phyloP scores from a whole-genome alignment of 1,284 basidiomycete species.

The Fomitopsis betulina region DNA sequence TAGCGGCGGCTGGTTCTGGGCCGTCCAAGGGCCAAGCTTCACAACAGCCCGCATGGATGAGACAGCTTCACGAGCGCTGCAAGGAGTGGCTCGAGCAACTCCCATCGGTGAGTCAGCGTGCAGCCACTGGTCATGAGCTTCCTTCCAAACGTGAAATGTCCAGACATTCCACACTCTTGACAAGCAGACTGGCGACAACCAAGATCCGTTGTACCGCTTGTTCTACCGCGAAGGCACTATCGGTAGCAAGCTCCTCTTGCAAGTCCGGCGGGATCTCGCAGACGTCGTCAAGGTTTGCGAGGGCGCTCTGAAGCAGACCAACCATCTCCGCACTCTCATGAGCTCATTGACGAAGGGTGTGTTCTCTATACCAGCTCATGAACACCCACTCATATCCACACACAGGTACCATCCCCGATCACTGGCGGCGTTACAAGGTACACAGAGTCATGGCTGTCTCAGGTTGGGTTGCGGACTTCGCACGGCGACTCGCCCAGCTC shows the following conservation, averaged over 20 bases:
- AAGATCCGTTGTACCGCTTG: slow-evolving; percentile 83
- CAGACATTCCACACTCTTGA: slow-evolving; percentile 62
- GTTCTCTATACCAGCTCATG: slow-evolving; percentile 9
- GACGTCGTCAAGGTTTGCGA: slow-evolving; percentile 83
- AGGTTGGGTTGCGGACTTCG: slow-evolving; percentile 83
- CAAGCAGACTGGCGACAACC: slow-evolving; percentile 63
- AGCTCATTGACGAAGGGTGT: slow-evolving; percentile 84
- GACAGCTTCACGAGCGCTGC: slow-evolving; percentile 72
- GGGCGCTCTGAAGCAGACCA: slow-evolving; percentile 90
- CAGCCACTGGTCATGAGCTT: slow-evolving; percentile 1
- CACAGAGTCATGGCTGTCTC: slow-evolving; percentile 76
- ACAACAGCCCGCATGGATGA: slow-evolving; percentile 92
- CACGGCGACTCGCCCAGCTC: slow-evolving; percentile 75
- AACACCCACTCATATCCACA: slow-evolving; percentile 4
- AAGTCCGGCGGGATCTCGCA: slow-evolving; percentile 75
- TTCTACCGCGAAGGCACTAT: slow-evolving; percentile 87
- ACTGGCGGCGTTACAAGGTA: slow-evolving; percentile 90
- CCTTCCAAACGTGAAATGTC: slow-evolving; percentile 10
- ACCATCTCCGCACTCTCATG: slow-evolving; percentile 85
- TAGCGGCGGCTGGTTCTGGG: slow-evolving; percentile 41
- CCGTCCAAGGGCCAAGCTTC: slow-evolving; percentile 58
- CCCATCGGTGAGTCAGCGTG: slow-evolving; percentile 54
- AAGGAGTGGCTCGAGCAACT: slow-evolving; percentile 78
- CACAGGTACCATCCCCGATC: slow-evolving; percentile 77
- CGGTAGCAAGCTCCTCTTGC: slow-evolving; percentile 70